These are phyloP conservation scores for Capsicum chinense DNA, from an alignment of 257 asterid genomes.

Conservation along the genomic window DNA sequence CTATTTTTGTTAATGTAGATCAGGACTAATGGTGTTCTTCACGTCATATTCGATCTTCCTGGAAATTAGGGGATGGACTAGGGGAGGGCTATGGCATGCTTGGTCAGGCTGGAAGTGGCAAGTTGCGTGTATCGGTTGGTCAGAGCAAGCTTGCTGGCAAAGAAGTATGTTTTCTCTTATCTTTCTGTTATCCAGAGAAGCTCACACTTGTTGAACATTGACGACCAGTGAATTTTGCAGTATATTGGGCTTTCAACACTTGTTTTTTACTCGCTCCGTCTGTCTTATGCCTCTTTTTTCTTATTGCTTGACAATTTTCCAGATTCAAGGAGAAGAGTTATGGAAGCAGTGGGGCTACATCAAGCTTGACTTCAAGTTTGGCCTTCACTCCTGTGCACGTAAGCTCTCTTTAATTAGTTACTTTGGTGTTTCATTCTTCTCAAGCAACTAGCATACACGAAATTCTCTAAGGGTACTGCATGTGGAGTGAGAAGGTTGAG, in stretches of 20 bases:
- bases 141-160: slow-evolving; percentile 89
- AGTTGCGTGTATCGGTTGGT: slow-evolving; percentile 81
- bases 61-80: slow-evolving; percentile 84
- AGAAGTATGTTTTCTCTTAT: slow-evolving; percentile 57
- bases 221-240: background rate
- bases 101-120: slow-evolving; percentile 97
- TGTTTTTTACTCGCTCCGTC: background rate
- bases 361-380: slow-evolving; percentile 93
- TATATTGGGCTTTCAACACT: background rate
- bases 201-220: slow-evolving; percentile 24
- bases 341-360: slow-evolving; percentile 91
- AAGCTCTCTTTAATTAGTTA: slow-evolving; percentile 29
- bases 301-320: slow-evolving; percentile 34
- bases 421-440: background rate
- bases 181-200: background rate
- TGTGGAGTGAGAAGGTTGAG: background rate
- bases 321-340: slow-evolving; percentile 79
- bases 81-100: slow-evolving; percentile 99
- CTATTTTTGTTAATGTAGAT: background rate
- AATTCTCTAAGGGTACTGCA: background rate
- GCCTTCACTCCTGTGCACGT: slow-evolving; percentile 99
- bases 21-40: slow-evolving; percentile 16
- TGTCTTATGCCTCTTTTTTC: slow-evolving; percentile 23
- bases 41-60: slow-evolving; percentile 23
- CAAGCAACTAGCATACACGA: background rate